phyloP scores from a whole-genome alignment of 2,329 filamentous ascomycete species.

The Colletotrichum tropicale region DNA sequence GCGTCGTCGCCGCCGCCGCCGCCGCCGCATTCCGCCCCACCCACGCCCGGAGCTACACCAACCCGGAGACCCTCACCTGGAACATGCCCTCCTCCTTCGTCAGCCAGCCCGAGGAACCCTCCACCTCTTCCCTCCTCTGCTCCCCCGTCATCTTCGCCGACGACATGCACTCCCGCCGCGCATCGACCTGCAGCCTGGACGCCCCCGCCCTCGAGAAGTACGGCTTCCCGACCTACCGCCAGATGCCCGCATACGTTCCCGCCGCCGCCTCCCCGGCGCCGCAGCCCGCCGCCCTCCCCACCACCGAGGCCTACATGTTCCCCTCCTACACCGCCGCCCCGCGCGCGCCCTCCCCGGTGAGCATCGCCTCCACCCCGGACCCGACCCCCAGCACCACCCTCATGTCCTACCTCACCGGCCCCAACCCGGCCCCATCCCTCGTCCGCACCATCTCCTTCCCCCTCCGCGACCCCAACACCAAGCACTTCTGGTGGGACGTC shows the following conservation, averaged over 20 bases:
- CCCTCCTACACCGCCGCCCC: slow-evolving; percentile 42
- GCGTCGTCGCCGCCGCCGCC: slow-evolving; percentile 14
- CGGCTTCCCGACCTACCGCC: slow-evolving; percentile 84
- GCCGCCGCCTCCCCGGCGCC: slow-evolving; percentile 23
- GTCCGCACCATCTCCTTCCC: slow-evolving; percentile 79
- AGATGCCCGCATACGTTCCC: slow-evolving; percentile 64
- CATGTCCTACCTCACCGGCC: slow-evolving; percentile 75
- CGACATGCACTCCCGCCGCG: slow-evolving; percentile 57
- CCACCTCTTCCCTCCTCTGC: slow-evolving; percentile 60
- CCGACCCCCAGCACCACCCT: slow-evolving; percentile 69
- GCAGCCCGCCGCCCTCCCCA: slow-evolving; percentile 18
- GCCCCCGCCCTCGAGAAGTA: slow-evolving; percentile 69
- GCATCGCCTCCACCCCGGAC: slow-evolving; percentile 43
- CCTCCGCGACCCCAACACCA: slow-evolving; percentile 69
- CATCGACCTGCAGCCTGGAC: slow-evolving; percentile 73
- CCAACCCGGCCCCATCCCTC: slow-evolving; percentile 83
- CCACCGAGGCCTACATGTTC: slow-evolving; percentile 51
- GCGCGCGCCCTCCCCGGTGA: slow-evolving; percentile 50
- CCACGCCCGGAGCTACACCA: slow-evolving; percentile 65
- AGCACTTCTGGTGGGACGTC: slow-evolving; percentile 96
- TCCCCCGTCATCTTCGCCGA: slow-evolving; percentile 66
- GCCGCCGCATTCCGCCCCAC: slow-evolving; percentile 44
- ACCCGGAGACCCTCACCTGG: slow-evolving; percentile 59
- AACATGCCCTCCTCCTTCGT: slow-evolving; percentile 34
- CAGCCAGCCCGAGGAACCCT: slow-evolving; percentile 25